Conservation (phyloP, 1,139 yeast species). For the Sugiyamaella castrensis region DNA sequence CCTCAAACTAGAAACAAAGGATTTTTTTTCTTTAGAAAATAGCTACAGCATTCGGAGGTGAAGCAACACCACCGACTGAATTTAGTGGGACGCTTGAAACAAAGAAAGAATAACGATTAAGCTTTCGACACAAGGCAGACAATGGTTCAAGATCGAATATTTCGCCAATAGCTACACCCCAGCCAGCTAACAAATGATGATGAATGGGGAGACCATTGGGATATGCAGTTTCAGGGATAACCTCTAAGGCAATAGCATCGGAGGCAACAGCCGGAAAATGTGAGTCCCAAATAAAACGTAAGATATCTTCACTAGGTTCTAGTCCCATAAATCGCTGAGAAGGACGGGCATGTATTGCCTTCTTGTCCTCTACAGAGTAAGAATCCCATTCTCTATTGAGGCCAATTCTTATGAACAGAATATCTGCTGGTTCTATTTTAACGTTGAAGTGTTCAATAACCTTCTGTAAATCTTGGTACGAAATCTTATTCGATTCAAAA, state of each 20-base stretch:
- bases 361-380: slow-evolving; percentile 19
- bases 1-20: no score
- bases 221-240: slow-evolving; percentile 22
- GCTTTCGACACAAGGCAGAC: slow-evolving; percentile 25
- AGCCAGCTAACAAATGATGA: slow-evolving; percentile 22
- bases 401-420: slow-evolving; percentile 34
- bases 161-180: slow-evolving; percentile 23
- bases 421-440: slow-evolving; percentile 31
- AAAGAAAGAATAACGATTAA: slow-evolving; percentile 31
- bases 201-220: slow-evolving; percentile 23
- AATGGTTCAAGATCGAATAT: slow-evolving; percentile 32
- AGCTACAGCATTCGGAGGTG: slow-evolving; percentile 36
- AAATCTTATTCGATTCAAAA: slow-evolving; percentile 28
- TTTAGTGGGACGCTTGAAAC: slow-evolving; percentile 33
- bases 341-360: background rate
- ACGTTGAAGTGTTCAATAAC: slow-evolving; percentile 28
- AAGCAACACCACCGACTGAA: slow-evolving; percentile 34
- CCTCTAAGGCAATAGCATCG: slow-evolving; percentile 32
- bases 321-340: slow-evolving; percentile 25
- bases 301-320: slow-evolving; percentile 25
- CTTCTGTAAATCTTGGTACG: slow-evolving; percentile 25
- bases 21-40: slow-evolving; percentile 23
- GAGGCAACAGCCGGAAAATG: slow-evolving; percentile 34
- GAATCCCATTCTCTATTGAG: slow-evolving; percentile 32
- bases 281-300: slow-evolving; percentile 30